Evolutionary conservation across 352 stramenopile species (phyloP).

Genomic region (Nothophytophthora sp.): DNA sequence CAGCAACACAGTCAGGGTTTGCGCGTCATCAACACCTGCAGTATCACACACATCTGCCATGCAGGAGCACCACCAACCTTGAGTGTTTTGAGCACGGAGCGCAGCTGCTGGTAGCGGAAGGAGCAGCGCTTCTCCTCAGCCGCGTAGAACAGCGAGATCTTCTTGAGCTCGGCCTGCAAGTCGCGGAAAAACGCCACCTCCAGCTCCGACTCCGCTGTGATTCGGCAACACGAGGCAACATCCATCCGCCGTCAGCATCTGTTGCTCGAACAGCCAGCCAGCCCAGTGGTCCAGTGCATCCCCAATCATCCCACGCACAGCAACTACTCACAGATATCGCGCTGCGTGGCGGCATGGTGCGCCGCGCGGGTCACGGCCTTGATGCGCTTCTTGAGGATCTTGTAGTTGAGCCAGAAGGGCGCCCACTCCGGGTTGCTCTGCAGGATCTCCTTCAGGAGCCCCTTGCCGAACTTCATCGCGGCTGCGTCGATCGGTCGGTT

Average conservation of each 20-base stretch:
- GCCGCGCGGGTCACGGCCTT: slow-evolving; percentile 62
- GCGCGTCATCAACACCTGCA: too few relatives aligned
- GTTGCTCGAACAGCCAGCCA: too few relatives aligned
- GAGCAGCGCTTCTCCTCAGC: slow-evolving; percentile 75
- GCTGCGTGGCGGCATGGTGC: slow-evolving; percentile 35
- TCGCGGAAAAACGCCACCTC: slow-evolving; percentile 84
- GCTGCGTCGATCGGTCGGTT: too few relatives aligned
- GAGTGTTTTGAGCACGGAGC: slow-evolving; percentile 65
- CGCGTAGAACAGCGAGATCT: slow-evolving; percentile 79
- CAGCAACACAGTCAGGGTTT: too few relatives aligned
- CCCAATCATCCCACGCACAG: too few relatives aligned
- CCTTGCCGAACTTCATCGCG: slow-evolving; percentile 85
- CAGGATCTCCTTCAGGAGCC: slow-evolving; percentile 63
- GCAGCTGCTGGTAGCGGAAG: slow-evolving; percentile 72
- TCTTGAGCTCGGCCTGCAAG: slow-evolving; percentile 73
- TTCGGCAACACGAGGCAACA: neutral
- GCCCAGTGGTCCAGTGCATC: too few relatives aligned
- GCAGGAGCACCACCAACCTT: slow-evolving; percentile 32
- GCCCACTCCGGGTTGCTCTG: slow-evolving; percentile 82
- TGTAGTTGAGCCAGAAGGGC: slow-evolving; percentile 90
- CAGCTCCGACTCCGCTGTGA: slow-evolving; percentile 58
- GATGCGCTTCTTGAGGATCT: slow-evolving; percentile 85
- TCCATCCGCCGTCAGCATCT: neutral
- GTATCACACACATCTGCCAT: neutral
- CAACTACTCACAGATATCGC: slow-evolving; percentile 46